Percentiles rank a stretch among this genome's conserved stretches.
These are phyloP conservation scores for Falciphora oryzae DNA, from an alignment of 2,329 filamentous ascomycete genomes.

Conservation along the genomic window DNA sequence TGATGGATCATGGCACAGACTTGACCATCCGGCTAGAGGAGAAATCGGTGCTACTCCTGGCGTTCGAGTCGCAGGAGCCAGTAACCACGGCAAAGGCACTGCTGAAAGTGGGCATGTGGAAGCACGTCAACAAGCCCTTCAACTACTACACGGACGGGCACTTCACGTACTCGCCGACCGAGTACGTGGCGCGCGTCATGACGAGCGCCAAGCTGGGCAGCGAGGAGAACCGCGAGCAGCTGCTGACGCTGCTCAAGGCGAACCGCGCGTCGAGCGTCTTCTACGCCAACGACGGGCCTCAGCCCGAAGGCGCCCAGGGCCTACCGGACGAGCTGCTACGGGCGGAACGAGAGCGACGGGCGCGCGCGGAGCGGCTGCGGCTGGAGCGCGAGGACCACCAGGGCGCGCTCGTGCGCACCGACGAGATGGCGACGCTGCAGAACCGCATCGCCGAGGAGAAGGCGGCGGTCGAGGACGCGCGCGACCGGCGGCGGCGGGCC, in stretches of 20 bases:
- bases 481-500: slow-evolving; percentile 38
- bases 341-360: slow-evolving; percentile 44
- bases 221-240: slow-evolving; percentile 32
- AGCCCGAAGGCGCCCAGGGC: slow-evolving; percentile 47
- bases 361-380: slow-evolving; percentile 37
- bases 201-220: slow-evolving; percentile 17
- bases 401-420: slow-evolving; percentile 40
- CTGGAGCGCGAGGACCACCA: slow-evolving; percentile 44
- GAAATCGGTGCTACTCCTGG: slow-evolving; percentile 54
- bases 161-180: slow-evolving; percentile 58
- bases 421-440: slow-evolving; percentile 46
- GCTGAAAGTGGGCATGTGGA: slow-evolving; percentile 60
- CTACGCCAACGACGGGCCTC: slow-evolving; percentile 47
- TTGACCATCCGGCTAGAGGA: slow-evolving; percentile 48
- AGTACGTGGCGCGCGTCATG: slow-evolving; percentile 50
- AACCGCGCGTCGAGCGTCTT: slow-evolving; percentile 49
- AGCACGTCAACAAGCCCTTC: slow-evolving; percentile 54
- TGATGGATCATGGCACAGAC: slow-evolving; percentile 50
- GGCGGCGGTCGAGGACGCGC: slow-evolving; percentile 46
- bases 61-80: slow-evolving; percentile 51
- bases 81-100: slow-evolving; percentile 50
- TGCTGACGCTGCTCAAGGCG: slow-evolving; percentile 42
- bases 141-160: slow-evolving; percentile 48
- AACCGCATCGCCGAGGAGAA: slow-evolving; percentile 43
- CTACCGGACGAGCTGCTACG: slow-evolving; percentile 44